phyloP scores from a whole-genome alignment of 2,329 filamentous ascomycete genomes.

The Cladosporium halotolerans region DNA sequence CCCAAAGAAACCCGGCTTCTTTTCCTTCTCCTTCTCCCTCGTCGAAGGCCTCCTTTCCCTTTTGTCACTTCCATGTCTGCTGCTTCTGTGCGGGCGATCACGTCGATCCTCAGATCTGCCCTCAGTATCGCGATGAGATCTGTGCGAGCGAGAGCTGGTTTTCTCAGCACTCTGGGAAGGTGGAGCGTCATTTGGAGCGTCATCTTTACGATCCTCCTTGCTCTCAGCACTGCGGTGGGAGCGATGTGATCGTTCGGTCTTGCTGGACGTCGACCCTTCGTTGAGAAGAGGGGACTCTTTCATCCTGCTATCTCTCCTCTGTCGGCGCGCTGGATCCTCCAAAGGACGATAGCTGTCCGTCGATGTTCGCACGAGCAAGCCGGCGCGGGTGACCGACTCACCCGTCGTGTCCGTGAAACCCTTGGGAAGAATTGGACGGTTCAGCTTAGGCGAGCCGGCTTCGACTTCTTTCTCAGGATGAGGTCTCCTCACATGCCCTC shows the following conservation, averaged over 20 bases:
- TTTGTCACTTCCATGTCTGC: constrained; percentile 5
- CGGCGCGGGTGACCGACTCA: constrained; percentile 2
- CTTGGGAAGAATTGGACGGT: constrained; percentile 1
- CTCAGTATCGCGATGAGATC: not conserved
- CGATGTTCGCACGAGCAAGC: constrained; percentile 5
- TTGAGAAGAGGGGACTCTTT: not conserved
- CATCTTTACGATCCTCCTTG: not conserved
- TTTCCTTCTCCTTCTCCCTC: constrained; percentile 3
- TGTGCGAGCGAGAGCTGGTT: not conserved
- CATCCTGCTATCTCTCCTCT: not conserved
- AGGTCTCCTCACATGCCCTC: not conserved
- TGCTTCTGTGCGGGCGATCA: constrained; percentile 1
- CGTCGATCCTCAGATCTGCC: not conserved
- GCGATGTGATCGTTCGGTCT: not conserved
- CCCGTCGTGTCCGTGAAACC: not conserved
- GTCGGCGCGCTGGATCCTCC: not conserved
- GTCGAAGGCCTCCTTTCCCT: not conserved
- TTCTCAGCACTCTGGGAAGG: not conserved
- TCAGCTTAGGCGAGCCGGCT: constrained; percentile 2
- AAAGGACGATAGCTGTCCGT: not conserved
- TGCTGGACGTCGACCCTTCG: not conserved
- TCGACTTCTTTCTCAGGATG: not conserved
- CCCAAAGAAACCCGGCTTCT: constrained; percentile 10
- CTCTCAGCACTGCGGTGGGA: not conserved
- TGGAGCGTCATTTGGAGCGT: not conserved